Evolutionary conservation across 176 grass and related monocot species (phyloP).

Genomic region (Eremochloa ophiuroides): DNA sequence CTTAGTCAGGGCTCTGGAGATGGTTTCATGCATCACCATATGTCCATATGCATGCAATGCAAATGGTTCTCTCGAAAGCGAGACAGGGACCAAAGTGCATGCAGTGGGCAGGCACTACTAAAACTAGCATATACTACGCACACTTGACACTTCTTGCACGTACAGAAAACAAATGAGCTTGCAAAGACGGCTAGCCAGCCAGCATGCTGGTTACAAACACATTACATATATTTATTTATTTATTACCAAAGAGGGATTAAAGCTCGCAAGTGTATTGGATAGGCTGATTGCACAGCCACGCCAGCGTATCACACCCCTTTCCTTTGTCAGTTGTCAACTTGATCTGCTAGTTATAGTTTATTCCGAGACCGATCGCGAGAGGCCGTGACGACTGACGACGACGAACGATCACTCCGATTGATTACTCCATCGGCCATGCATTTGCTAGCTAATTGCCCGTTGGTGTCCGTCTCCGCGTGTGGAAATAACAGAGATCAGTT

Average conservation of each 20-base stretch:
- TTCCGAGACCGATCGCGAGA: neutral
- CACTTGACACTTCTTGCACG: conserved; percentile 22
- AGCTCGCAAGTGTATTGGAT: neutral
- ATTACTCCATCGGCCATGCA: too few relatives aligned
- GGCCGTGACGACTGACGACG: neutral
- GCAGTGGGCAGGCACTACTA: too few relatives aligned
- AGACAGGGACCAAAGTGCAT: too few relatives aligned
- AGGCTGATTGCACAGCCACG: neutral
- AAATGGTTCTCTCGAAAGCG: too few relatives aligned
- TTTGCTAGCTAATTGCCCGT: neutral
- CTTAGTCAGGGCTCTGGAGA: too few relatives aligned
- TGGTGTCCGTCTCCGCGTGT: neutral
- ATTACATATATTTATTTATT: too few relatives aligned
- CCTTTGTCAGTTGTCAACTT: neutral
- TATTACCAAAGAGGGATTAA: neutral
- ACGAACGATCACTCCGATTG: too few relatives aligned
- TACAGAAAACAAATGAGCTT: neutral
- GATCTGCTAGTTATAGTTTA: neutral
- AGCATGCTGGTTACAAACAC: neutral
- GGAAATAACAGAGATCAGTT: neutral
- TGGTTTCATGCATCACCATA: too few relatives aligned
- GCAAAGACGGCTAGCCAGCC: neutral
- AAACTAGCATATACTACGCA: neutral
- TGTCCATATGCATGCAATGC: too few relatives aligned
- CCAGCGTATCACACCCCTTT: conserved; percentile 7